Percentiles rank a stretch among this genome's conserved stretches.
These are phyloP conservation scores for Aspergillus spinulosporus DNA, from an alignment of 2,329 filamentous ascomycete genomes.

Conservation along the genomic window DNA sequence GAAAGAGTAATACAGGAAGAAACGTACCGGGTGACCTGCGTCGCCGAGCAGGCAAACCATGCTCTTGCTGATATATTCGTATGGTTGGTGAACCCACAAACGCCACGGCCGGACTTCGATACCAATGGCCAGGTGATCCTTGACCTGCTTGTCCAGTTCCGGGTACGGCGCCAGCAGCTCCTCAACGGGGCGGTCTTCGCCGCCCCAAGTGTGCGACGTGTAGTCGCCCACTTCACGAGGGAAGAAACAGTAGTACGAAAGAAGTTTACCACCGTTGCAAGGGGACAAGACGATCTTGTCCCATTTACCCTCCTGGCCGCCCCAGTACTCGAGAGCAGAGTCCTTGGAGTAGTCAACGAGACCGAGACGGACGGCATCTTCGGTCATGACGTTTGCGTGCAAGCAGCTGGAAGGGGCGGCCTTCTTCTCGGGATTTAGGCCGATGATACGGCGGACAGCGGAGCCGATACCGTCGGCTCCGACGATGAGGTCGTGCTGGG, in stretches of 20 bases:
- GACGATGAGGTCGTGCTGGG: slow-evolving; percentile 25
- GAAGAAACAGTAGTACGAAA: slow-evolving; percentile 45
- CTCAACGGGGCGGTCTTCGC: slow-evolving; percentile 15
- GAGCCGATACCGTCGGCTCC: slow-evolving; percentile 26
- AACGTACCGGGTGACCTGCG: slow-evolving; percentile 18
- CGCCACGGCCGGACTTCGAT: slow-evolving; percentile 32
- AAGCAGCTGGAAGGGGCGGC: slow-evolving; percentile 40
- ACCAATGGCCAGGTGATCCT: slow-evolving; percentile 24
- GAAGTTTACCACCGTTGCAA: slow-evolving; percentile 39
- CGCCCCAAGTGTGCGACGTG: too few relatives aligned
- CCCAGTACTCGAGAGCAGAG: slow-evolving; percentile 34
- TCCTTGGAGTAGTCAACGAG: slow-evolving; percentile 38
- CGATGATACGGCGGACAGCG: neutral
- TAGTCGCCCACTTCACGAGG: slow-evolving; percentile 10
- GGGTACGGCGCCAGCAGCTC: slow-evolving; percentile 28
- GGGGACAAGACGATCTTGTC: slow-evolving; percentile 45
- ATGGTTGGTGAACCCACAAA: slow-evolving; percentile 27
- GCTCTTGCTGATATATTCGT: slow-evolving; percentile 33
- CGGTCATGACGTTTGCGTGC: slow-evolving; percentile 28
- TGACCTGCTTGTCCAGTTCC: slow-evolving; percentile 25
- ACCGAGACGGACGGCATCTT: slow-evolving; percentile 25
- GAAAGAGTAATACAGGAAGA: neutral
- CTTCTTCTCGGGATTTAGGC: slow-evolving; percentile 15
- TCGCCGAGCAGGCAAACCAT: slow-evolving; percentile 33
- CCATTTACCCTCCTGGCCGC: slow-evolving; percentile 36